These are phyloP conservation scores for Viola odorata DNA, from an alignment of 345 rosid species.

Conservation along the genomic window DNA sequence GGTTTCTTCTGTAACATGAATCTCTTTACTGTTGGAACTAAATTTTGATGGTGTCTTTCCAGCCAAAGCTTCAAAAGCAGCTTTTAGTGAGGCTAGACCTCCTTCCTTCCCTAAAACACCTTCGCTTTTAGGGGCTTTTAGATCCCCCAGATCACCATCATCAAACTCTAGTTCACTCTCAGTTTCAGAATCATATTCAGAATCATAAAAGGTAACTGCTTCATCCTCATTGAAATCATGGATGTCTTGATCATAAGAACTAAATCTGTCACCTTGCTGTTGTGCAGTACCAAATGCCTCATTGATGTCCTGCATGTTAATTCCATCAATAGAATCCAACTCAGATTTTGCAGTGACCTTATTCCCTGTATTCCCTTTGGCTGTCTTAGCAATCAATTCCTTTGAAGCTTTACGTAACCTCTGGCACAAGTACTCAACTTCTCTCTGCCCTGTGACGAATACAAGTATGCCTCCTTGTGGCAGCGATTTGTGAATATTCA, in stretches of 20 bases:
- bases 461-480: conserved; percentile 91
- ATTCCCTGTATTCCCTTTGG: conserved; percentile 23
- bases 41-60: conserved; percentile 29
- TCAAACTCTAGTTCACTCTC: conserved; percentile 64
- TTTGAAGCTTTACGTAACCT: conserved; percentile 58
- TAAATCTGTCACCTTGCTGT: conserved; percentile 45
- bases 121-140: conserved; percentile 24
- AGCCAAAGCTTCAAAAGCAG: conserved; percentile 64
- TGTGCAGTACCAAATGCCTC: conserved; percentile 56
- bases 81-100: conserved; percentile 54
- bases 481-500: conserved; percentile 75
- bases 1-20: conserved; percentile 16
- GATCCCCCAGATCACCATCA: conserved; percentile 28
- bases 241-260: conserved; percentile 49
- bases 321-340: conserved; percentile 32
- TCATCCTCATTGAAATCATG: conserved; percentile 38
- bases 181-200: conserved; percentile 44
- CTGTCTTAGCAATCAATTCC: conserved; percentile 30
- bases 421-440: conserved; percentile 72
- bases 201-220: conserved; percentile 40
- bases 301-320: conserved; percentile 64
- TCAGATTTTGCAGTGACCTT: conserved; percentile 28
- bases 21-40: conserved; percentile 17
- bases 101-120: conserved; percentile 34
- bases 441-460: conserved; percentile 94